Evolutionary conservation across 495 filamentous ascomycete species (phyloP), one percentile per base, ranked within the genome.

Genomic region (Glutinoglossum americanum): DNA sequence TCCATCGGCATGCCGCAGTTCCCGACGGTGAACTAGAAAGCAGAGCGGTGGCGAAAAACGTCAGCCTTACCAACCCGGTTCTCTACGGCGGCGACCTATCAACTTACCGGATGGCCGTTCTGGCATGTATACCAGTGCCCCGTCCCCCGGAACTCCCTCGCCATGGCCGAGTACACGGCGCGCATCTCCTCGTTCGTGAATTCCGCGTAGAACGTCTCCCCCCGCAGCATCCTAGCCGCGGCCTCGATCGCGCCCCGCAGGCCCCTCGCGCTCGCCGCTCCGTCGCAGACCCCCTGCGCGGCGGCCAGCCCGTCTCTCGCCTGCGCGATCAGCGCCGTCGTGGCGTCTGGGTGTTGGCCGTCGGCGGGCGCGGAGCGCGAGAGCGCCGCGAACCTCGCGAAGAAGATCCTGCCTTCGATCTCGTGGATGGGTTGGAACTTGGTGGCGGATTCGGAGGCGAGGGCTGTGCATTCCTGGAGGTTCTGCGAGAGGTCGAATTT

Each of bases 1-100:
- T 87, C 58, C 74, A 83, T 81, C 0, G 84, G 77, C 71, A 77
- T 78, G 10, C 83, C 85, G 65, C 84, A 89, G 60, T 87, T 77
- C 0, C 84, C 83, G 37, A 86, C 69, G 0, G 82, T 82, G 62
- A 88, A 88, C 30, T 68, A 21, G 26, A 19, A n/a, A n/a, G n/a
- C n/a, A 37, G 15, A 60, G 54, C 60, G 63, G 67, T 67, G 15
- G n/a, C n/a, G n/a, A n/a, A n/a, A n/a, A n/a, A n/a, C 44, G 21
- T 33, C 9, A 33, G 30, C 30, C 9, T 33, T 33, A 9, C 30
- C 30, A 33, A 9, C n/a, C n/a, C n/a, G n/a, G n/a, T n/a, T n/a
- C n/a, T n/a, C n/a, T n/a, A n/a, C n/a, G n/a, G n/a, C n/a, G n/a
- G n/a, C n/a, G 30, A 33, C 30, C 17, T 3, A 47, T 13, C 13